Evolutionary conservation across 768 basidiomycete genomes (phyloP).

Genomic region (Amyloporia xantha): DNA sequence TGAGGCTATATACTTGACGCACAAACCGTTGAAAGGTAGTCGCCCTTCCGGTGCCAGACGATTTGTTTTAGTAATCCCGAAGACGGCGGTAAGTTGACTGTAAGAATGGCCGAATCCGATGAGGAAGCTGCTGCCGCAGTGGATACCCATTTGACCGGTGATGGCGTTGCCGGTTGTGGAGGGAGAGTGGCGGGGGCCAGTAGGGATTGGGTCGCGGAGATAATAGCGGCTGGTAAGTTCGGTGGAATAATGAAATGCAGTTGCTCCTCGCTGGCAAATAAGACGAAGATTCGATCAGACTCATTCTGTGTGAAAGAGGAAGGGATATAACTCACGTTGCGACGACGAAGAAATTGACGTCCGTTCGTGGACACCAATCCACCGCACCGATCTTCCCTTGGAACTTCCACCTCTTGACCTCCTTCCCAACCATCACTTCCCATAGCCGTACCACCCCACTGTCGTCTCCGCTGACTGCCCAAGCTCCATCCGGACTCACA

Average conservation of each 20-base stretch:
- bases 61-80: constrained; percentile 76
- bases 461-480: constrained; percentile 91
- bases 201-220: constrained; percentile 52
- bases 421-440: constrained; percentile 87
- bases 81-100: constrained; percentile 51
- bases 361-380: constrained; percentile 90
- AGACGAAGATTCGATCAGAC: too few species aligned
- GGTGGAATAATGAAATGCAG: constrained; percentile 80
- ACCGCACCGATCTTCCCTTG: constrained; percentile 72
- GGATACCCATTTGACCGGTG: constrained; percentile 66
- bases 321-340: constrained; percentile 55
- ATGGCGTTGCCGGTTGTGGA: constrained; percentile 46
- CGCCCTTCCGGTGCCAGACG: constrained; percentile 89
- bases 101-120: constrained; percentile 52
- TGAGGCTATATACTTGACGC: too few species aligned
- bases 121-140: constrained; percentile 38
- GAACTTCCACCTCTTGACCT: constrained; percentile 84
- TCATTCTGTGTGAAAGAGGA: not conserved
- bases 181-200: constrained; percentile 62
- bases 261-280: constrained; percentile 58
- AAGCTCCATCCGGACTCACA: constrained; percentile 82
- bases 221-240: constrained; percentile 53
- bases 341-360: constrained; percentile 73
- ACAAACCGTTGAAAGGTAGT: constrained; percentile 96
- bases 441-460: constrained; percentile 80